Conservation (phyloP, 805 yeast genomes). For the Kazachstania kunashirensis region DNA sequence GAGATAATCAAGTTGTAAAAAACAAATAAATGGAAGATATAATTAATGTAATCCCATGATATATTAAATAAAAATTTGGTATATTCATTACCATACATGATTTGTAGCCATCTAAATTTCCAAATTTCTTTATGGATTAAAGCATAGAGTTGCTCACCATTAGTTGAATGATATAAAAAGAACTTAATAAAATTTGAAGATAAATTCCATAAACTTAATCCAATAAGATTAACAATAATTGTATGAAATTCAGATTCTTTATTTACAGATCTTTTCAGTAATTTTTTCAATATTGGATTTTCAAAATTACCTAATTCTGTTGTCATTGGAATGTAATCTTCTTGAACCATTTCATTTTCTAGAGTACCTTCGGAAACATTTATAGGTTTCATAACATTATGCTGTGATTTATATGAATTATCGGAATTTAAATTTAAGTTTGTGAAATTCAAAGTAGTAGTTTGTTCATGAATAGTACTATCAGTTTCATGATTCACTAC, state of each 20-base stretch:
- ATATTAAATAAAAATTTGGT: slow-evolving; percentile 8
- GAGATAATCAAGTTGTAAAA: slow-evolving; percentile 26
- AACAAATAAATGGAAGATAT: slow-evolving; percentile 22
- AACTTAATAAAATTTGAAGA: slow-evolving; percentile 14
- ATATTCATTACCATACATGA: background rate
- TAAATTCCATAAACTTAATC: slow-evolving; percentile 26
- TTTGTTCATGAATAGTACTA: too few species aligned
- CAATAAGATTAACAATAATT: slow-evolving; percentile 28
- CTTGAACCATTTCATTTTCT: background rate
- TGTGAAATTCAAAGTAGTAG: too few species aligned
- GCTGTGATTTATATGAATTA: too few species aligned
- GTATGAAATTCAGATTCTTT: slow-evolving; percentile 33
- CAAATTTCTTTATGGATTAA: background rate
- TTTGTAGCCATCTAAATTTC: slow-evolving; percentile 1
- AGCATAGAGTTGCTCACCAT: slow-evolving; percentile 5
- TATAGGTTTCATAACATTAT: too few species aligned
- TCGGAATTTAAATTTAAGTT: too few species aligned
- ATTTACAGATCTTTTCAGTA: slow-evolving; percentile 31
- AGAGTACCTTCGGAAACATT: too few species aligned
- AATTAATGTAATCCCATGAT: slow-evolving; percentile 16
- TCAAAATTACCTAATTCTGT: slow-evolving; percentile 22
- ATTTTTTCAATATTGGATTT: slow-evolving; percentile 22
- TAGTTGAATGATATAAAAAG: slow-evolving; percentile 12
- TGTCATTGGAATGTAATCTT: background rate
- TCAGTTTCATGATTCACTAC: too few species aligned